Base-by-base conservation (phyloP, 1,284 basidiomycete species). In the Sphaerobolus stellatus region DNA sequence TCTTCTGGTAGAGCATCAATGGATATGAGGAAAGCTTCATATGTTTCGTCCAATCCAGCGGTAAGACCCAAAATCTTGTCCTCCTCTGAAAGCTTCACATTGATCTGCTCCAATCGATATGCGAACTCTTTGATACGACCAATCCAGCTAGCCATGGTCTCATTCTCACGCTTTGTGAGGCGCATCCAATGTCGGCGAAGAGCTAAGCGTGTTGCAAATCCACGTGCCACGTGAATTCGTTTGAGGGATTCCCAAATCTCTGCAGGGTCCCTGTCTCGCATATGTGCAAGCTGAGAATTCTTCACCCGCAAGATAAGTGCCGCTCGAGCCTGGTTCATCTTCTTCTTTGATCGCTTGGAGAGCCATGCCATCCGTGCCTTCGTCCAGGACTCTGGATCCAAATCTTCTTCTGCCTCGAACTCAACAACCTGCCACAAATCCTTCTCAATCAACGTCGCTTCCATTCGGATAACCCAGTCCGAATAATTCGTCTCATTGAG, bases 61-160 rank as follows among this genome's bases (percentile, higher is more conserved):
- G 68, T 72, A 45, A 72, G 60, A 5, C 61, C 64, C 11, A 72
- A 59, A 54, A 71, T 70, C 28, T 54, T 58, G 54, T 71, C 66
- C 43, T 71, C 61, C 41, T 73, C 68, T n/a, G 50, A 41, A 43
- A 72, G 52, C 1, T 18, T 28, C 30, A 64, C 58, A 7, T 61
- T 65, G 24, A 62, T 59, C 9, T 62, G 52, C 33, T 61, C 49
- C 50, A 72, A 59, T 2, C 48, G 48, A 50, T 66, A 67, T 4
- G 62, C 62, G 20, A 64, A 46, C 9, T 50, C 44, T 28, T 63
- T 55, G 25, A 72, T 61, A 3, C 58, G 44, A 2, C 62, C 64
- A 52, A 73, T 71, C 68, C 68, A 74, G 5, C 62, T 41, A 28
- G 59, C 31, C 66, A 74, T 73, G 4, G 62, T 45, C 61, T 68